These are phyloP conservation scores for Citrullus mucosospermus DNA, from an alignment of 306 rosid genomes.

Conservation along the genomic window DNA sequence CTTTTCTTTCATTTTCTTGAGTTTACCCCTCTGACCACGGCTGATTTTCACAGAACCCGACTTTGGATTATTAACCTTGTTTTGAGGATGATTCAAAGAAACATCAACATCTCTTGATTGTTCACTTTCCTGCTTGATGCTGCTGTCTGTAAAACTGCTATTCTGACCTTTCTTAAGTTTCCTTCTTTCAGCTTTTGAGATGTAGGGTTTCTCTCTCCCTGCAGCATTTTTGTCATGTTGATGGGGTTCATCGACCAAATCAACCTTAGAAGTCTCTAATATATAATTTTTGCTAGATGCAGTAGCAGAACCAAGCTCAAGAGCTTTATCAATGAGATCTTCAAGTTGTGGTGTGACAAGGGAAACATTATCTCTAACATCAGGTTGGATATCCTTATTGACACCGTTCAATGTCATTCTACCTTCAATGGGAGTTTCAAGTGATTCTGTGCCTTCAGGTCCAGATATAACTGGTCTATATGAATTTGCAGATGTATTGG, in stretches of 20 bases:
- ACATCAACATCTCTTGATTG: slow-evolving; percentile 19
- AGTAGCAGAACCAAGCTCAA: slow-evolving; percentile 76
- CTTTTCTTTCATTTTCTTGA: slow-evolving; percentile 90
- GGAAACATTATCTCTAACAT: slow-evolving; percentile 29
- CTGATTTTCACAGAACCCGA: slow-evolving; percentile 47
- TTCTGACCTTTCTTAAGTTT: slow-evolving; percentile 71
- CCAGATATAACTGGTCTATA: slow-evolving; percentile 12
- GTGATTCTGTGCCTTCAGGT: slow-evolving; percentile 21
- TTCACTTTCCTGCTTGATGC: slow-evolving; percentile 31
- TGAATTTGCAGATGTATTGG: slow-evolving; percentile 20
- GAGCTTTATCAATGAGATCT: slow-evolving; percentile 86
- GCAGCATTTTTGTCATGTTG: slow-evolving; percentile 40
- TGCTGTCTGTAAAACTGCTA: slow-evolving; percentile 26
- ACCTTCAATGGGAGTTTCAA: slow-evolving; percentile 21
- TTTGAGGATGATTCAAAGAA: slow-evolving; percentile 30
- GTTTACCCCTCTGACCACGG: slow-evolving; percentile 84
- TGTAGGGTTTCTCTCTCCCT: slow-evolving; percentile 62
- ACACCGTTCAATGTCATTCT: slow-evolving; percentile 16
- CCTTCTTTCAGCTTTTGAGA: slow-evolving; percentile 93
- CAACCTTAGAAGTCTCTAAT: slow-evolving; percentile 35
- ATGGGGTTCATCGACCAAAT: slow-evolving; percentile 27
- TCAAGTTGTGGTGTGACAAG: slow-evolving; percentile 67
- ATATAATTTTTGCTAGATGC: slow-evolving; percentile 33
- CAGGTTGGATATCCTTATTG: slow-evolving; percentile 25
- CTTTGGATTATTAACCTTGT: slow-evolving; percentile 37